Percentiles rank a stretch among this genome's conserved stretches.
These are phyloP conservation scores for Groenewaldozyma sp. DNA, from an alignment of 1,139 yeast species.

Conservation along the genomic window DNA sequence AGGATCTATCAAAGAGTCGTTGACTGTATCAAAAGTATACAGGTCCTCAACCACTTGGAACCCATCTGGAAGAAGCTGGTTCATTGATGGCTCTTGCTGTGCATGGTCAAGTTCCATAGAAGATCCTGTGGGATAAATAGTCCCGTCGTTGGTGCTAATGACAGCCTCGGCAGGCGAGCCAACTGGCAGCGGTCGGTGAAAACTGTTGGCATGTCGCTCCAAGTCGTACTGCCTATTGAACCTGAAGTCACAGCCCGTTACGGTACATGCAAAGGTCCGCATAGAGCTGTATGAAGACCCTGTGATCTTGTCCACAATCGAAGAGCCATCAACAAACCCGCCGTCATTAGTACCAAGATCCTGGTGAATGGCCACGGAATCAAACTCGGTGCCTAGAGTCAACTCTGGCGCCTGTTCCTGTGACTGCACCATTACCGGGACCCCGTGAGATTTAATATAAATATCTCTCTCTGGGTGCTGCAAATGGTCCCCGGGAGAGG, in stretches of 20 bases:
- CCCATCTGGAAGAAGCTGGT: background rate
- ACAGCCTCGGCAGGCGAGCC: no score
- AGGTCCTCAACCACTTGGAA: slow-evolving; percentile 5
- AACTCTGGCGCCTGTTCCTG: no score
- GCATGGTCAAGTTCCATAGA: background rate
- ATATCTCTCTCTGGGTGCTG: background rate
- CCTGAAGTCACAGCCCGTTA: slow-evolving; percentile 27
- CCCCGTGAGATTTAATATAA: background rate
- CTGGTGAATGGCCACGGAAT: background rate
- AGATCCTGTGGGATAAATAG: no score
- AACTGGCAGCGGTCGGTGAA: no score
- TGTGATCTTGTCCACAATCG: slow-evolving; percentile 28
- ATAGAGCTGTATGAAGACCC: slow-evolving; percentile 30
- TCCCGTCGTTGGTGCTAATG: no score
- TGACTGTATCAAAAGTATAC: background rate
- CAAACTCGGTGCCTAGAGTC: no score
- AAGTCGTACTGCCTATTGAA: slow-evolving; percentile 34
- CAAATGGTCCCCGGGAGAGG: background rate
- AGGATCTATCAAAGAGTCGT: slow-evolving; percentile 4
- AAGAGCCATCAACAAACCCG: slow-evolving; percentile 5
- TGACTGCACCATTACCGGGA: no score
- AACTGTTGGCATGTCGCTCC: slow-evolving; percentile 29
- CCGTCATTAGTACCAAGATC: background rate
- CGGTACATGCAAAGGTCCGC: slow-evolving; percentile 27
- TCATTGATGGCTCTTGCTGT: background rate